Evolutionary conservation across 2,329 filamentous ascomycete genomes (phyloP).

Genomic region (Cercospora sp.): DNA sequence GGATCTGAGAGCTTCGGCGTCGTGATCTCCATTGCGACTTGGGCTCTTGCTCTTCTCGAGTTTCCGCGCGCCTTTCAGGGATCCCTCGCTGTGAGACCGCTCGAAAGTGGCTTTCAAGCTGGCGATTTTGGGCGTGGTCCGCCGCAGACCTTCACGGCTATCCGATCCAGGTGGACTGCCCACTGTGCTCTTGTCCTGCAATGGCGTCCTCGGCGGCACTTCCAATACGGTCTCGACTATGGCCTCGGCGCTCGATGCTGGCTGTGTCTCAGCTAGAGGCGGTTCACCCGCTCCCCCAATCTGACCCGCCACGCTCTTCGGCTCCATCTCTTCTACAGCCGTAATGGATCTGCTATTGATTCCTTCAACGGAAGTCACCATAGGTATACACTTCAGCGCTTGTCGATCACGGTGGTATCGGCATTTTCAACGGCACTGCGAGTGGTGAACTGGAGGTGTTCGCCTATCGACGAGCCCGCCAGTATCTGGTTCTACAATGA

Average conservation of each 20-base stretch:
- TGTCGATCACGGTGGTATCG: not conserved
- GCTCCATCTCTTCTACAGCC: slow-evolving; percentile 7
- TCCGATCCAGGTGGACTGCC: slow-evolving; percentile 16
- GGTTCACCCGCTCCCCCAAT: not conserved
- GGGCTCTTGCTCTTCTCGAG: slow-evolving; percentile 25
- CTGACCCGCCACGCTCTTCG: slow-evolving; percentile 2
- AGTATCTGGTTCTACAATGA: not conserved
- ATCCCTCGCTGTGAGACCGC: slow-evolving; percentile 18
- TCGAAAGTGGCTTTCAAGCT: slow-evolving; percentile 35
- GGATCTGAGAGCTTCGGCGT: slow-evolving; percentile 16
- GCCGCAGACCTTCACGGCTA: slow-evolving; percentile 21
- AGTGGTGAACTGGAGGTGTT: not conserved
- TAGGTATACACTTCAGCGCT: not conserved
- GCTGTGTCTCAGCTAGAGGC: not conserved
- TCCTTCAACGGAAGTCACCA: not conserved
- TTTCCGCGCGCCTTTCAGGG: slow-evolving; percentile 8
- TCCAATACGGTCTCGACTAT: slow-evolving; percentile 6
- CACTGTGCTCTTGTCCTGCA: slow-evolving; percentile 10
- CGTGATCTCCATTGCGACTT: slow-evolving; percentile 16
- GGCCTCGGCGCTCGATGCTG: not conserved
- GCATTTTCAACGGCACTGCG: not conserved
- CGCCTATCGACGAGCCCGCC: not conserved
- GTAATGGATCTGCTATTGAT: not conserved
- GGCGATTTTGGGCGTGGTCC: slow-evolving; percentile 35
- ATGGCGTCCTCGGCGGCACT: not conserved